Evolutionary conservation across 176 grass and related monocot genomes (phyloP), one percentile per base, ranked within the genome.

Genomic region (Carex pumila): DNA sequence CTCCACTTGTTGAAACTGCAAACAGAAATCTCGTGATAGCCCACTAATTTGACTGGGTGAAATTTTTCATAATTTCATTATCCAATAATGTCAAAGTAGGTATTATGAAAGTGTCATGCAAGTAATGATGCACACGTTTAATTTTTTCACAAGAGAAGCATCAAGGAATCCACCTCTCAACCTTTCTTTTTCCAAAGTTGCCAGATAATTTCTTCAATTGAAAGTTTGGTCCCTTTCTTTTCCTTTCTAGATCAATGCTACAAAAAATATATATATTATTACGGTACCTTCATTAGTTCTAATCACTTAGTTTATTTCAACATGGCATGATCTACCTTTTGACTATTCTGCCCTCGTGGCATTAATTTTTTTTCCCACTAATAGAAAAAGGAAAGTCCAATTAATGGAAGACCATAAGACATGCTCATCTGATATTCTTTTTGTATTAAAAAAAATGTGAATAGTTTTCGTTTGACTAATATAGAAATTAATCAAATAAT

Each of bases 151-250:
- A 83, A 31, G 43, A 68, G 61, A 83, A 83, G 62, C 58, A 83
- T 83, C 58, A 68, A 83, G 81, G 81, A 83, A 83, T 83, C 81
- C 53, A 83, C 22, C 80, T 69, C 39, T 63, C 62, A n/a, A 68
- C 62, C 80, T 49, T 63, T 83, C 15, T 17, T 83, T 83, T 83
- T 63, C 64, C 61, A 83, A 69, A 68, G 81, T 83, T 30, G 81
- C 61, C 81, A 69, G 43, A 69, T 66, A 53, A 83, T 83, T 83
- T 83, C 81, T 83, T 83, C 61, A 68, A 31, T 50, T 68, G 41
- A 83, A 83, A 68, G 81, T 83, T 68, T 53, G 43, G 19, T n/a
- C 12, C 13, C 81, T 66, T 66, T 52, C 81, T 43, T 81, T 81
- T 65, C 80, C 17, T 67, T 65, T 66, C 81, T 18, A 54, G 14